phyloP scores from a whole-genome alignment of 1,284 basidiomycete genomes.

The Taiwanofungus camphoratus region DNA sequence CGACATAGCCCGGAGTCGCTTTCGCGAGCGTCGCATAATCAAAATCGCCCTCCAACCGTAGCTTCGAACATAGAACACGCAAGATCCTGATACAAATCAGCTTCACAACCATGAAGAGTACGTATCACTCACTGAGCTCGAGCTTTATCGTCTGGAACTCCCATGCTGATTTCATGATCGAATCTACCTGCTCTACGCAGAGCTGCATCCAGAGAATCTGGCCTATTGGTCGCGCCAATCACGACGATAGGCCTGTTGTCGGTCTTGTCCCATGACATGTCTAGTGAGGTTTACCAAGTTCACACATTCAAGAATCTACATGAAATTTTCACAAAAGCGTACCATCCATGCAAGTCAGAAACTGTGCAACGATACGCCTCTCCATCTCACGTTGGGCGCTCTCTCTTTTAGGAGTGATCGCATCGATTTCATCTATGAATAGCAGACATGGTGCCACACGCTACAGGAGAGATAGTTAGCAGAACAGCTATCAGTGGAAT shows the following conservation, averaged over 20 bases:
- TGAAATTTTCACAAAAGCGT: slow-evolving; percentile 9
- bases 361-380: slow-evolving; percentile 92
- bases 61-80: slow-evolving; percentile 69
- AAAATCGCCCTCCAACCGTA: slow-evolving; percentile 77
- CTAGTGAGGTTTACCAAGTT: slow-evolving; percentile 40
- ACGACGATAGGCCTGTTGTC: slow-evolving; percentile 89
- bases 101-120: neutral
- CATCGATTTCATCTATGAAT: slow-evolving; percentile 97
- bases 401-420: slow-evolving; percentile 96
- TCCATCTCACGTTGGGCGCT: slow-evolving; percentile 99
- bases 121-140: slow-evolving; percentile 70
- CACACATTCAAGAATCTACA: too few species aligned
- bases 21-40: slow-evolving; percentile 82
- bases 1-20: slow-evolving; percentile 94
- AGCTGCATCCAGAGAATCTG: slow-evolving; percentile 92
- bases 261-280: slow-evolving; percentile 88
- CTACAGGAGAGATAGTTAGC: slow-evolving; percentile 34
- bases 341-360: slow-evolving; percentile 98
- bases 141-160: slow-evolving; percentile 89
- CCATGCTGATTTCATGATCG: slow-evolving; percentile 97
- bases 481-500: neutral
- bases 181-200: slow-evolving; percentile 91
- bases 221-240: slow-evolving; percentile 94
- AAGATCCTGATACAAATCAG: slow-evolving; percentile 58
- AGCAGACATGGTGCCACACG: slow-evolving; percentile 84